phyloP scores from a whole-genome alignment of 108 stramenopile genomes.

The Cyclotella choctawhatcheeana region DNA sequence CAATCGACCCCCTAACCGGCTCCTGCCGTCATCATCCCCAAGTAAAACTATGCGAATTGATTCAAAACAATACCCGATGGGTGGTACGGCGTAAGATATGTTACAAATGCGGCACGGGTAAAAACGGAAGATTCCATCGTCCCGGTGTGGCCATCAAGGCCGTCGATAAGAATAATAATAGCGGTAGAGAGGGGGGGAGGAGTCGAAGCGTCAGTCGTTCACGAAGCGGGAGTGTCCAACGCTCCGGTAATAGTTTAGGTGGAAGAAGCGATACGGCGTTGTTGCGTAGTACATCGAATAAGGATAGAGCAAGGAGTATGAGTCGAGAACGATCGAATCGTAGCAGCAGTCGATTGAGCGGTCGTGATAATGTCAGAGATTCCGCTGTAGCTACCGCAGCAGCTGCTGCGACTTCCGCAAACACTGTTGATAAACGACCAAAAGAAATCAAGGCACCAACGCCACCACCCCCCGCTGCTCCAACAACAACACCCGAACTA shows the following conservation, averaged over 20 bases:
- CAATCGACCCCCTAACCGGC: slow-evolving; percentile 40
- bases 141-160: slow-evolving; percentile 19
- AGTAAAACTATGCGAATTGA: slow-evolving; percentile 45
- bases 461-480: slow-evolving; percentile 6
- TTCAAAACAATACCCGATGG: slow-evolving; percentile 44
- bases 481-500: background rate
- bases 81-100: slow-evolving; percentile 47
- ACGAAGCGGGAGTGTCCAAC: background rate
- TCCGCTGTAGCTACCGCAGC: background rate
- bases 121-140: background rate
- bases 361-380: background rate
- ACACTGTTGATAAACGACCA: background rate
- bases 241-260: background rate
- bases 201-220: background rate
- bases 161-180: slow-evolving; percentile 1
- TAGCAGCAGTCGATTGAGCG: background rate
- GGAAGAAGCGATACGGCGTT: background rate
- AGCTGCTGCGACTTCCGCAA: background rate
- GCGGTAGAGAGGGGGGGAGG: background rate
- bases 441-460: background rate
- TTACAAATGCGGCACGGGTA: slow-evolving; percentile 41
- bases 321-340: slow-evolving; percentile 5
- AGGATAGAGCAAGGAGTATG: slow-evolving; percentile 4
- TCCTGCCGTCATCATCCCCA: slow-evolving; percentile 39
- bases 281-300: background rate